These are phyloP conservation scores for Cutaneotrichosporon dermatis DNA, from an alignment of 1,284 basidiomycete species.

Conservation along the genomic window DNA sequence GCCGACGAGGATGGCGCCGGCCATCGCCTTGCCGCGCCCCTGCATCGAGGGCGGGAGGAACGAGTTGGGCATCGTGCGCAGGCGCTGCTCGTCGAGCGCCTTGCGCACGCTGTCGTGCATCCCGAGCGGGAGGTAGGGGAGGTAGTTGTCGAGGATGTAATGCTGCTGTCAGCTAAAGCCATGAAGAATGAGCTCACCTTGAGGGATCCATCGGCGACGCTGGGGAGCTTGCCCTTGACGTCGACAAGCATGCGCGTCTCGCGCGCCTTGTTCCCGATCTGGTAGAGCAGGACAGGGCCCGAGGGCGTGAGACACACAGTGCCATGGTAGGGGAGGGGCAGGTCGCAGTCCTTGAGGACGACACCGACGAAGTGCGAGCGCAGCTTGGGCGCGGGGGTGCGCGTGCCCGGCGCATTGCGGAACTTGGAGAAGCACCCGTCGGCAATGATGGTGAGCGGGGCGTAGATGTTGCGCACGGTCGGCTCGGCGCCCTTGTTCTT, in stretches of 20 bases:
- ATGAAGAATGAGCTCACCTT: constrained; percentile 56
- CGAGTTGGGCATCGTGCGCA: constrained; percentile 92
- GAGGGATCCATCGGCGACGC: constrained; percentile 57
- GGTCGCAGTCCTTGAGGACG: constrained; percentile 65
- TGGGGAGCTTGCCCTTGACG: constrained; percentile 77
- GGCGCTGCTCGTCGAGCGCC: constrained; percentile 65
- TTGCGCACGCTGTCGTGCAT: constrained; percentile 61
- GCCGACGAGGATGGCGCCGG: constrained; percentile 79
- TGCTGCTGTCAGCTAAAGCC: constrained; percentile 55
- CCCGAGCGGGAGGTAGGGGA: constrained; percentile 70
- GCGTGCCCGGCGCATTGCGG: constrained; percentile 48
- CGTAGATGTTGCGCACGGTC: constrained; percentile 51
- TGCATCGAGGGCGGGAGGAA: constrained; percentile 85
- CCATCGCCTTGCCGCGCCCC: constrained; percentile 54
- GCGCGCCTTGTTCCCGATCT: constrained; percentile 62
- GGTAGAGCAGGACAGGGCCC: constrained; percentile 84
- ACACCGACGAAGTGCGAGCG: constrained; percentile 78
- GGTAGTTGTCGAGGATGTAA: constrained; percentile 65
- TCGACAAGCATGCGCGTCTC: constrained; percentile 92
- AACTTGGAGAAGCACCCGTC: constrained; percentile 95
- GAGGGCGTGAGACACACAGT: constrained; percentile 71
- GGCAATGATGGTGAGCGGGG: constrained; percentile 79
- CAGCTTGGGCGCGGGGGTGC: constrained; percentile 54
- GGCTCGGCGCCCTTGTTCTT: constrained; percentile 23
- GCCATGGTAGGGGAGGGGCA: constrained; percentile 80